Evolutionary conservation across 2,329 filamentous ascomycete species (phyloP).

Genomic region (Clonostachys sp.): DNA sequence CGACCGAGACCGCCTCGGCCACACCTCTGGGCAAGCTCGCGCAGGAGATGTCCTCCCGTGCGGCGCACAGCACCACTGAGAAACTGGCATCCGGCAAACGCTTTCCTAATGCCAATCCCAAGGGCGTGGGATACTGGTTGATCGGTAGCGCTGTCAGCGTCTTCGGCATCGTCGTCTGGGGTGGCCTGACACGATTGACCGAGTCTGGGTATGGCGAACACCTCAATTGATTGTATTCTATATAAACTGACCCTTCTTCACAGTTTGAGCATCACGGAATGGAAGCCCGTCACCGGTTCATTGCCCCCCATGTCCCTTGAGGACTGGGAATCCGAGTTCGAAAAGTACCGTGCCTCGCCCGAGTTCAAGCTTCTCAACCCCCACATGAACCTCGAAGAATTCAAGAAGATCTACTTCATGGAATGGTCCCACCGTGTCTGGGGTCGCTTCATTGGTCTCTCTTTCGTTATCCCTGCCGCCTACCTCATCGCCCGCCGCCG

Average conservation of each 20-base stretch:
- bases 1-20: slow-evolving; percentile 7
- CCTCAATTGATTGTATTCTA: background rate
- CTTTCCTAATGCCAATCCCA: slow-evolving; percentile 63
- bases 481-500: slow-evolving; percentile 82
- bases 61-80: slow-evolving; percentile 18
- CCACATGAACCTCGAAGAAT: slow-evolving; percentile 87
- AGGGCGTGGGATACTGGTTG: slow-evolving; percentile 85
- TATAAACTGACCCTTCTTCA: background rate
- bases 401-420: slow-evolving; percentile 99
- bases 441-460: slow-evolving; percentile 86
- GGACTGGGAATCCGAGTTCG: slow-evolving; percentile 91
- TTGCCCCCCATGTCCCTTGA: slow-evolving; percentile 72
- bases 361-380: slow-evolving; percentile 92
- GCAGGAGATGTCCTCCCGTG: slow-evolving; percentile 14
- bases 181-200: slow-evolving; percentile 86
- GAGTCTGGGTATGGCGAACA: slow-evolving; percentile 74
- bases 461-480: slow-evolving; percentile 80
- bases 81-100: background rate
- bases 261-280: slow-evolving; percentile 97
- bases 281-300: slow-evolving; percentile 92
- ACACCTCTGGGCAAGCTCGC: slow-evolving; percentile 18
- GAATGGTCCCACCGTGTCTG: slow-evolving; percentile 96
- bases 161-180: slow-evolving; percentile 95
- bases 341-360: slow-evolving; percentile 86
- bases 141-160: slow-evolving; percentile 87